Conservation (phyloP, 352 stramenopile species). For the Aphanomyces invadans region DNA sequence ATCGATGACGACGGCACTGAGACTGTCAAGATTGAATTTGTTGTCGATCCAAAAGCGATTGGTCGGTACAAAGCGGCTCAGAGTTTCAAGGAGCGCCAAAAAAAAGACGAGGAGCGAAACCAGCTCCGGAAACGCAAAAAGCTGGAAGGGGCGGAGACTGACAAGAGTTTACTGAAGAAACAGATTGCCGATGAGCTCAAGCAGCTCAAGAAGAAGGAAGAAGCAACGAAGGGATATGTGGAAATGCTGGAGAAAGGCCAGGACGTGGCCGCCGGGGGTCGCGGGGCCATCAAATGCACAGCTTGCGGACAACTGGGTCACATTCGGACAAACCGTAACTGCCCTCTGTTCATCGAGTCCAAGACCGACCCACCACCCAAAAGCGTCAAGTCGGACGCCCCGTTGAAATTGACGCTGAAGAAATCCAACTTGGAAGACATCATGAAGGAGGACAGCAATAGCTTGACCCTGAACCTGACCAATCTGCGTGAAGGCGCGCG, state of each 20-base stretch:
- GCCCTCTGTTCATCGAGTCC: constrained; percentile 61
- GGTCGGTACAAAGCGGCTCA: constrained; percentile 67
- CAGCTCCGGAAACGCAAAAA: constrained; percentile 64
- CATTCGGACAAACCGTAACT: constrained; percentile 80
- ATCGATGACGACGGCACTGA: constrained; percentile 77
- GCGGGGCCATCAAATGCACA: constrained; percentile 69
- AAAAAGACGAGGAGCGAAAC: constrained; percentile 62
- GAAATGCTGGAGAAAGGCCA: constrained; percentile 78
- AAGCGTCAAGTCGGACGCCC: constrained; percentile 31
- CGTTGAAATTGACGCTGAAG: constrained; percentile 58
- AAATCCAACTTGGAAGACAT: constrained; percentile 29
- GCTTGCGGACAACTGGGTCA: constrained; percentile 70
- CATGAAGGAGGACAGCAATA: constrained; percentile 28
- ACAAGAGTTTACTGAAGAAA: constrained; percentile 55
- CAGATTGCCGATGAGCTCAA: constrained; percentile 82
- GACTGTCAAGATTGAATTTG: constrained; percentile 68
- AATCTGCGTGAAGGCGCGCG: constrained; percentile 64
- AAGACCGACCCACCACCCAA: constrained; percentile 24
- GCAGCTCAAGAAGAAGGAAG: constrained; percentile 70
- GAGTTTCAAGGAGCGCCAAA: constrained; percentile 61
- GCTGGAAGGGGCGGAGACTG: constrained; percentile 48
- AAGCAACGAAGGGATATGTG: constrained; percentile 74
- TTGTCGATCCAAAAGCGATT: constrained; percentile 64
- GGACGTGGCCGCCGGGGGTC: constrained; percentile 32
- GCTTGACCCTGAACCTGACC: constrained; percentile 70